phyloP scores from a whole-genome alignment of 1,284 basidiomycete species.

The Rhodotorula sp. region DNA sequence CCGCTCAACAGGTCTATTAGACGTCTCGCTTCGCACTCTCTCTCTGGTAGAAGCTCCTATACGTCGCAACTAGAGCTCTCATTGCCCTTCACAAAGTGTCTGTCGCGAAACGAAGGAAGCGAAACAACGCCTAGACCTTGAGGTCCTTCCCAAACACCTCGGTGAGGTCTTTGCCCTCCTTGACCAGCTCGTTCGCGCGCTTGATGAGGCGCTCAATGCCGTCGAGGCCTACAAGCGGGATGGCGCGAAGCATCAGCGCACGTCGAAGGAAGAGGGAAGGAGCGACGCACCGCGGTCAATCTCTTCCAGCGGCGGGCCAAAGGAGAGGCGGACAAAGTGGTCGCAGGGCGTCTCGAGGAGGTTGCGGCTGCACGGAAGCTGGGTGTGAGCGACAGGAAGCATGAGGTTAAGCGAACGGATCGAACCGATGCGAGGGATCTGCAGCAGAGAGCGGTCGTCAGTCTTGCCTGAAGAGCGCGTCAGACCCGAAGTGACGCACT shows the following conservation, averaged over 20 bases:
- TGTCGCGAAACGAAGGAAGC: too few species aligned
- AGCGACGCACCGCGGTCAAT: constrained; percentile 68
- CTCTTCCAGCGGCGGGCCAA: constrained; percentile 79
- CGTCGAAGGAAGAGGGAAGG: background rate
- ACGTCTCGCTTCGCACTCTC: too few species aligned
- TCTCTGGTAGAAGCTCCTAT: too few species aligned
- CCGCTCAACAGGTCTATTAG: too few species aligned
- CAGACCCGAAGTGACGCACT: constrained; percentile 58
- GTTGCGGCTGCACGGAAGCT: constrained; percentile 53
- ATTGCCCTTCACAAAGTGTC: too few species aligned
- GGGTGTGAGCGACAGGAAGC: constrained; percentile 3
- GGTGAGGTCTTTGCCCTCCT: constrained; percentile 32
- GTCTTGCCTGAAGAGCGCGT: too few species aligned
- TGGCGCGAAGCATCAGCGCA: background rate
- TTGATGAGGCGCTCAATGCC: constrained; percentile 77
- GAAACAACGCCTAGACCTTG: constrained; percentile 4
- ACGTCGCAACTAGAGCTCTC: too few species aligned
- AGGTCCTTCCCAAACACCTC: constrained; percentile 33
- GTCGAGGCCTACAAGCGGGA: constrained; percentile 63
- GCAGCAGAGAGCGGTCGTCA: constrained; percentile 47
- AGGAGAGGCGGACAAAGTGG: constrained; percentile 74
- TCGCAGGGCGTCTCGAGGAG: constrained; percentile 89
- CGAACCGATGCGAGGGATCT: constrained; percentile 52
- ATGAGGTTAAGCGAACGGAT: background rate
- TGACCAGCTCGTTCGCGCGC: constrained; percentile 59